Evolutionary conservation across 2,329 filamentous ascomycete species (phyloP).

Genomic region (Fusarium nygamai): DNA sequence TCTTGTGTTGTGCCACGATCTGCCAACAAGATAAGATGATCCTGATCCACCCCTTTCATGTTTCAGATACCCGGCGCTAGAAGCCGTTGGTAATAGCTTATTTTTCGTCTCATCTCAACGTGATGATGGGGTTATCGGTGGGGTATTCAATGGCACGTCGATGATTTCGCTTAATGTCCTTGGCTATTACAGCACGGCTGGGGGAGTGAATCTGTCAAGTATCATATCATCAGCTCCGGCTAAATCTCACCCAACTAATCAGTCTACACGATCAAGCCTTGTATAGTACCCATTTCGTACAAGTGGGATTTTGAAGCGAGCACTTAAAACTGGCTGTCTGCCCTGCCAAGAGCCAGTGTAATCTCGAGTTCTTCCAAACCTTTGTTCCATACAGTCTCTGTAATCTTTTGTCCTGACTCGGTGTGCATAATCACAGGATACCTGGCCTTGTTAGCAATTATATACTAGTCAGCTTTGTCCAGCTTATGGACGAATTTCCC

Average conservation of each 20-base stretch:
- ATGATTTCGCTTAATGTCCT: slow-evolving; percentile 1
- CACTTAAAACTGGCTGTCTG: not conserved
- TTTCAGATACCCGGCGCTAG: slow-evolving; percentile 37
- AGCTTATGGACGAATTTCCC: not conserved
- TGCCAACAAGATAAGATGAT: slow-evolving; percentile 6
- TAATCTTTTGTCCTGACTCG: not conserved
- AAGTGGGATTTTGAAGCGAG: not conserved
- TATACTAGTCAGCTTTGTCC: not conserved
- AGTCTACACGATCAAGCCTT: not conserved
- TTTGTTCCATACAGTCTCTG: not conserved
- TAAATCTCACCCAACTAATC: not conserved
- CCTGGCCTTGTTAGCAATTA: not conserved
- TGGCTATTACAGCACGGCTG: not conserved
- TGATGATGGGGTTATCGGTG: slow-evolving; percentile 11
- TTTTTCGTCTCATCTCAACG: not conserved
- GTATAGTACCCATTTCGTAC: not conserved
- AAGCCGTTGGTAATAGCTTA: not conserved
- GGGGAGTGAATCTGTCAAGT: not conserved
- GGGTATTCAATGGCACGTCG: not conserved
- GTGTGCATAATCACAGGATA: slow-evolving; percentile 7
- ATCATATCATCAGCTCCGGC: not conserved
- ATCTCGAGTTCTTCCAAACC: not conserved
- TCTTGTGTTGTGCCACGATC: not conserved
- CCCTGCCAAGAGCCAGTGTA: not conserved
- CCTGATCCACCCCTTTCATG: not conserved